phyloP scores from a whole-genome alignment of 371 early-diverging fungal species.

The Rhizopus delemar region DNA sequence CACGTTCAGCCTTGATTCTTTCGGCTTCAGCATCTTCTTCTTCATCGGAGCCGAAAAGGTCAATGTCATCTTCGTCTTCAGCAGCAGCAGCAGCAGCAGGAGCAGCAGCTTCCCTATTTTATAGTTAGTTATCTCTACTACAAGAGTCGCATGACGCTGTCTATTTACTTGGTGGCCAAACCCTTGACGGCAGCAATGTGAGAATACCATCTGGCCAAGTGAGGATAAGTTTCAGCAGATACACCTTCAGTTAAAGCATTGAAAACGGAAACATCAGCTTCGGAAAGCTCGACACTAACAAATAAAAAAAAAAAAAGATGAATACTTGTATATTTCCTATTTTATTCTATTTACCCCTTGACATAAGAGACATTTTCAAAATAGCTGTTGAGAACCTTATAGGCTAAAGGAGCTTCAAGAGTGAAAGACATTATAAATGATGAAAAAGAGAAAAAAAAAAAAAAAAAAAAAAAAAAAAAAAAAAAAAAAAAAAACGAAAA shows the following conservation, averaged over 20 bases:
- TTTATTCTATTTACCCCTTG: slow-evolving; percentile 61
- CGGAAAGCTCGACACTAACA: slow-evolving; percentile 71
- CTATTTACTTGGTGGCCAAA: slow-evolving; percentile 53
- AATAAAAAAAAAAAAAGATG: not conserved
- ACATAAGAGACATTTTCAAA: slow-evolving; percentile 80
- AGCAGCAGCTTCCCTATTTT: slow-evolving; percentile 19
- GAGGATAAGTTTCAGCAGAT: slow-evolving; percentile 75
- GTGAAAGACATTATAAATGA: slow-evolving; percentile 57
- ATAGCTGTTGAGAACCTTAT: slow-evolving; percentile 72
- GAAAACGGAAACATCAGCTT: slow-evolving; percentile 87
- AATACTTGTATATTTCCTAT: slow-evolving; percentile 20
- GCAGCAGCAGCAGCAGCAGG: slow-evolving; percentile 49
- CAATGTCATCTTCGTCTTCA: slow-evolving; percentile 85
- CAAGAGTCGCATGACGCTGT: not conserved
- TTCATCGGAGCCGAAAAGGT: slow-evolving; percentile 89
- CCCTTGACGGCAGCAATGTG: slow-evolving; percentile 81
- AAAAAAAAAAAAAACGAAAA: not conserved
- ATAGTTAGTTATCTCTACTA: not conserved
- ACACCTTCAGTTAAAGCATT: slow-evolving; percentile 79
- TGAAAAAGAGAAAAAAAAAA: slow-evolving; percentile 15
- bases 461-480: slow-evolving; percentile 13
- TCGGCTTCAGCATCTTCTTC: slow-evolving; percentile 85
- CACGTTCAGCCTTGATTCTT: slow-evolving; percentile 81
- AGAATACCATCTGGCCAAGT: slow-evolving; percentile 93
- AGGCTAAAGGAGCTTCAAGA: slow-evolving; percentile 62